phyloP scores from a whole-genome alignment of 2,329 filamentous ascomycete species.

The Gnomoniopsis sp. region DNA sequence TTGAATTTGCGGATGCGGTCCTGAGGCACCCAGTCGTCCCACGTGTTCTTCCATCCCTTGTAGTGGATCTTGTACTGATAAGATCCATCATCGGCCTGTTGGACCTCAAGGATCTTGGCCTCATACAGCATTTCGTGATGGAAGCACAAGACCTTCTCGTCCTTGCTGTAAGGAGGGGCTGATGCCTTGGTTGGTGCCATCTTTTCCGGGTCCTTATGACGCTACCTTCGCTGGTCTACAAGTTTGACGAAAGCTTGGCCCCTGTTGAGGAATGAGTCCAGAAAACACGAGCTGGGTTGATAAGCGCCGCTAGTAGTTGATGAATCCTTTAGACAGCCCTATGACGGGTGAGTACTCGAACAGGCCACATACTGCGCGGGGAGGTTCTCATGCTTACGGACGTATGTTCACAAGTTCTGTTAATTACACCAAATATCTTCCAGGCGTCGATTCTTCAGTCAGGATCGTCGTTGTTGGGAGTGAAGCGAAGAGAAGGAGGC shows the following conservation, averaged over 20 bases:
- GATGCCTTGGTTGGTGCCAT: conserved; percentile 41
- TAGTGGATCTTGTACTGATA: conserved; percentile 94
- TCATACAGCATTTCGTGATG: conserved; percentile 97
- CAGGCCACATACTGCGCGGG: too few species aligned
- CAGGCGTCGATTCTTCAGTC: too few species aligned
- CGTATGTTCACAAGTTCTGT: too few species aligned
- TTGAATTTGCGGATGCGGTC: conserved; percentile 93
- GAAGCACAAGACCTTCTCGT: conserved; percentile 95
- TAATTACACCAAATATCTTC: too few species aligned
- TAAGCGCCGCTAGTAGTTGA: background rate
- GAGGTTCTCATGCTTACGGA: too few species aligned
- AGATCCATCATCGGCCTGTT: conserved; percentile 64
- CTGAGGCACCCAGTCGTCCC: conserved; percentile 97
- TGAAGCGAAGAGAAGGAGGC: conserved; percentile 2
- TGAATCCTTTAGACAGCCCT: background rate
- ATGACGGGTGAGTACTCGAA: too few species aligned
- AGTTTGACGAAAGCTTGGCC: background rate
- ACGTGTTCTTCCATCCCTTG: conserved; percentile 99
- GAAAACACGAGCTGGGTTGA: too few species aligned
- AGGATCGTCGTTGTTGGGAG: background rate
- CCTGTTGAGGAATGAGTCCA: background rate
- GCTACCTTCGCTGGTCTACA: background rate
- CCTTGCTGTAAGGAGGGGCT: conserved; percentile 59
- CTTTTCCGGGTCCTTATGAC: conserved; percentile 1
- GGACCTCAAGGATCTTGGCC: conserved; percentile 86